These are phyloP conservation scores for Volvox reticuliferus DNA, from an alignment of 139 green algal genomes.

Conservation along the genomic window DNA sequence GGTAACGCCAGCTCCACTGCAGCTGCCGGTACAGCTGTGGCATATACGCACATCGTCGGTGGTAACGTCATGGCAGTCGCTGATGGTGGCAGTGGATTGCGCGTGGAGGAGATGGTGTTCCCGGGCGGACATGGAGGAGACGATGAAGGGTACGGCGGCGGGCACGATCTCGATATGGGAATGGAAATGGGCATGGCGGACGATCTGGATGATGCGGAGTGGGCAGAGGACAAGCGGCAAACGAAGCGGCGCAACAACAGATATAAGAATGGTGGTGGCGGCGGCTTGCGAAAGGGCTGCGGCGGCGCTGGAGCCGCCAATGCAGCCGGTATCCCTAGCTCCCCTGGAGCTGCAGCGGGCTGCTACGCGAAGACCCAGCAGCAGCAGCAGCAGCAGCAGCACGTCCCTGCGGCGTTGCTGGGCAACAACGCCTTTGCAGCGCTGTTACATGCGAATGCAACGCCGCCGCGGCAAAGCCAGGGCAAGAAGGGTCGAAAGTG, in stretches of 20 bases:
- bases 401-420: conserved; percentile 7
- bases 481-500: conserved; percentile 12
- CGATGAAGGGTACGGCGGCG: neutral
- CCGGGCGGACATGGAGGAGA: neutral
- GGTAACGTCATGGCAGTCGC: neutral
- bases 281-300: neutral
- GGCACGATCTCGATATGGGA: neutral
- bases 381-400: neutral
- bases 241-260: neutral
- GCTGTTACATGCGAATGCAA: neutral
- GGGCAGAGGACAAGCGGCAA: neutral
- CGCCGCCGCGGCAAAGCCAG: neutral
- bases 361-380: neutral
- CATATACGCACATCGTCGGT: too few relatives aligned
- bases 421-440: neutral
- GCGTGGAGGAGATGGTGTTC: neutral
- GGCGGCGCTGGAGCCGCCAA: neutral
- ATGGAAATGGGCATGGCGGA: neutral
- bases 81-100: neutral
- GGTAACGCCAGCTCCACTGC: neutral
- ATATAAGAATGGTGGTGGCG: neutral
- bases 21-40: neutral
- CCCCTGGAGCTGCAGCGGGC: neutral
- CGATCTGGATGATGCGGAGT: conserved; percentile 2
- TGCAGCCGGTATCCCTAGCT: neutral